Conservation (phyloP, 306 rosid species). For the Sicyos edulis region DNA sequence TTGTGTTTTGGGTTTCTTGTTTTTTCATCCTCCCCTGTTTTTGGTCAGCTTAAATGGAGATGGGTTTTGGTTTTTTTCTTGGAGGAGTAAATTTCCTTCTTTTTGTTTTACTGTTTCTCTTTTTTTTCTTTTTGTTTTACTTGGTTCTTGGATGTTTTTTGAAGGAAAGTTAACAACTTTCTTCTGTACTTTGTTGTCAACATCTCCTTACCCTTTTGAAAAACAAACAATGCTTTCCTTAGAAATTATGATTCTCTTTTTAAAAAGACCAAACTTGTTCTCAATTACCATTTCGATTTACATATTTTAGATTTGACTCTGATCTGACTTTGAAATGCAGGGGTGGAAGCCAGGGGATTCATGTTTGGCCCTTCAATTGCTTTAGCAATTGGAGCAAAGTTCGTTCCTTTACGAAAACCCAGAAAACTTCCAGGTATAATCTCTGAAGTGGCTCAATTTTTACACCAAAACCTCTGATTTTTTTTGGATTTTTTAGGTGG, state of each 20-base stretch:
- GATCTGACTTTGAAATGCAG: constrained; percentile 28
- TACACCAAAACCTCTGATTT: not conserved
- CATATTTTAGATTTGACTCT: not conserved
- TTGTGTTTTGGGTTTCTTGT: not conserved
- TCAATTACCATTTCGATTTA: constrained; percentile 22
- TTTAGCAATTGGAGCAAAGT: constrained; percentile 89
- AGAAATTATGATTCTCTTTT: not conserved
- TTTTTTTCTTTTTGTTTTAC: not conserved
- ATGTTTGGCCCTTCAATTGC: constrained; percentile 94
- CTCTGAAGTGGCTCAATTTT: not conserved
- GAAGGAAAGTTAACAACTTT: constrained; percentile 10
- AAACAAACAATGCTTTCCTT: not conserved
- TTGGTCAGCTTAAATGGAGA: not conserved
- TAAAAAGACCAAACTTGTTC: not conserved
- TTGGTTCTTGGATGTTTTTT: constrained; percentile 3
- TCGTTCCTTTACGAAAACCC: constrained; percentile 95
- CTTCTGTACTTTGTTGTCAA: constrained; percentile 22
- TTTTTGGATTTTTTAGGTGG: not conserved
- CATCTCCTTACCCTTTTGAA: constrained; percentile 13
- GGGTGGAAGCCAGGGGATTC: constrained; percentile 96
- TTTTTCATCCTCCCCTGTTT: not conserved
- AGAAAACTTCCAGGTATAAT: constrained; percentile 78
- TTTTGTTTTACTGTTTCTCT: not conserved
- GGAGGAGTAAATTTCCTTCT: not conserved
- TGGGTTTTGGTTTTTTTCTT: not conserved